Base-by-base conservation (phyloP, 2,329 filamentous ascomycete species). In the Scytalidium sp. region DNA sequence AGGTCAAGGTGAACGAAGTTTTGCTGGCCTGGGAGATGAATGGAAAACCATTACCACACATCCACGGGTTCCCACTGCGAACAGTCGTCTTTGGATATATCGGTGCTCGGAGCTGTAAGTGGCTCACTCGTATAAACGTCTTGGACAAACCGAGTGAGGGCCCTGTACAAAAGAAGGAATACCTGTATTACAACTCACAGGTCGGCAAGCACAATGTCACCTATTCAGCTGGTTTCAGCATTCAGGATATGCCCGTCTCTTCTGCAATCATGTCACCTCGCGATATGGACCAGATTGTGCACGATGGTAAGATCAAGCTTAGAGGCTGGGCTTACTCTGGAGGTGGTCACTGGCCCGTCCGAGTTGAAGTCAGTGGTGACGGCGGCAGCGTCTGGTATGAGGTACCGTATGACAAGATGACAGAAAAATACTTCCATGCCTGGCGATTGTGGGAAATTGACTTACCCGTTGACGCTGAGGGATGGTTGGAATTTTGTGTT, bases 1-100 rank as follows among this genome's bases (percentile, higher is more conserved):
- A 89, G 64, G 84, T 87, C 43, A 84, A 83, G 56, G 68, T 74
- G 8, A 78, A 83, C 47, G 85, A 88, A 55, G 85, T 87, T 6
- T 68, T 88, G 22, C 70, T 87, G 1, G 84, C 84, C 0, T 87
- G 82, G 57, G 73, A 74, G 43, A 88, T 88, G 85, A 88, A 88
- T 54, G 83, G 80, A 45, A 62, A 76, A 50, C 72, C 80, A 0
- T 69, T 88, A 1, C 82, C 83, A 0, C 75, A 74, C 2, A 84
- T 87, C 51, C 85, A 88, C 57, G 85, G 85, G 0, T 87, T 76
- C 56, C 85, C 85, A 0, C 65, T 87, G 13, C 73, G 83, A 2
- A 76, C 78, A 1, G 70, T 87, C 3, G 80, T 87, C 0, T 82
- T 84, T 0, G 85, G 85, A 0, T 78, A 82, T 45, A 84, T 87